These are phyloP conservation scores for Fomitiporia mediterranea DNA, from an alignment of 1,284 basidiomycete species.

Conservation along the genomic window DNA sequence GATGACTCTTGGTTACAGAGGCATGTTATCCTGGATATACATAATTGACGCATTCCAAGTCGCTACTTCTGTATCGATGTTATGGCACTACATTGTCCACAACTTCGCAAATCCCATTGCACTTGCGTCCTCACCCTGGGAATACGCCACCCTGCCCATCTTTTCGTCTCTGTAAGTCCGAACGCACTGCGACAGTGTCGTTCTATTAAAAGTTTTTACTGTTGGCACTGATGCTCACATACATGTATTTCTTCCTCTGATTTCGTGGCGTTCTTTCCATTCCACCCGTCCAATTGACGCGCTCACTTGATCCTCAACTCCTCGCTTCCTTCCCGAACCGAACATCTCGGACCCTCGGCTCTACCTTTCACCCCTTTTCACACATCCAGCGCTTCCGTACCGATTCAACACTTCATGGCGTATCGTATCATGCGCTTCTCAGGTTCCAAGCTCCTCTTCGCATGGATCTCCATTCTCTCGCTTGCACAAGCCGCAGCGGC, in stretches of 20 bases:
- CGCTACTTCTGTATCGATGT: constrained; percentile 5
- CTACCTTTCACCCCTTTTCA: background rate
- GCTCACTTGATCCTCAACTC: too few species aligned
- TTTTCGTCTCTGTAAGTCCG: constrained; percentile 2
- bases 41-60: constrained; percentile 9
- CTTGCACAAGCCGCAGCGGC: constrained; percentile 7
- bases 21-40: background rate
- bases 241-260: too few species aligned
- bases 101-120: constrained; percentile 13
- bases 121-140: constrained; percentile 3
- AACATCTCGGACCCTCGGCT: too few species aligned
- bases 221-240: background rate
- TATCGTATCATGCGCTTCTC: constrained; percentile 12
- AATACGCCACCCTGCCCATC: constrained; percentile 11
- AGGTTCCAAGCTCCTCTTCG: background rate
- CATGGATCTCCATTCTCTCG: constrained; percentile 3
- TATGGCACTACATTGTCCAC: constrained; percentile 15
- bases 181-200: too few species aligned
- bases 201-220: too few species aligned
- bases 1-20: background rate
- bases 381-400: constrained; percentile 7
- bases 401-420: constrained; percentile 18
- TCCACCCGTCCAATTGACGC: too few species aligned
- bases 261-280: too few species aligned
- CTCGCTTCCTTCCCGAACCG: background rate